Percentiles rank a stretch among this genome's conserved stretches.
Conservation (phyloP, 106 monocot species). For the Amphibolis antarctica region DNA sequence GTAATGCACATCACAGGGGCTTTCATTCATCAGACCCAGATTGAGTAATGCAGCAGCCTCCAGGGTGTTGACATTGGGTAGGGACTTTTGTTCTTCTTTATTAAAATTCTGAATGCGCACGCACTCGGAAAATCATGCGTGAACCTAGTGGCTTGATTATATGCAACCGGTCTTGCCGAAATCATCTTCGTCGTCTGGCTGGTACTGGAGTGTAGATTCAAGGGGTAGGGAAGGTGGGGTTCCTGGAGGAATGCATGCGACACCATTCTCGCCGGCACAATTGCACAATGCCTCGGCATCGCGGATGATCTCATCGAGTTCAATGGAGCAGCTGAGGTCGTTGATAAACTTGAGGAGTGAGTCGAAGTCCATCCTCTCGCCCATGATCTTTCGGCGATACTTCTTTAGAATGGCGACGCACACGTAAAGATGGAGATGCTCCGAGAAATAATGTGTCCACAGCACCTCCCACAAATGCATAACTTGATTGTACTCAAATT, state of each 20-base stretch:
- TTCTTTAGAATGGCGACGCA: conserved; percentile 80
- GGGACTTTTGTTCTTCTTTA: conserved; percentile 1
- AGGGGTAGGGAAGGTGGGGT: conserved; percentile 79
- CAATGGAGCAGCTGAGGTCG: conserved; percentile 67
- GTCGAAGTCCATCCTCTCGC: conserved; percentile 88
- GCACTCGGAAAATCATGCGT: background rate
- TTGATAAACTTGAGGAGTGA: conserved; percentile 90
- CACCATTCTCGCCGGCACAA: conserved; percentile 72
- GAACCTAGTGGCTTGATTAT: conserved; percentile 6
- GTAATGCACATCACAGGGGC: no score
- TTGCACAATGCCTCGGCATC: conserved; percentile 77
- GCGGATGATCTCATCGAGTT: conserved; percentile 45
- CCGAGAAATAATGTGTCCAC: conserved; percentile 80
- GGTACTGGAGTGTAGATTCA: conserved; percentile 35
- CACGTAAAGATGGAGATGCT: conserved; percentile 87
- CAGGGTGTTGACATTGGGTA: no score
- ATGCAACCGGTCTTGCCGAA: conserved; percentile 12
- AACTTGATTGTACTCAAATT: conserved; percentile 61
- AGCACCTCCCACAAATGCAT: conserved; percentile 90
- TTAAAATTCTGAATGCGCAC: no score
- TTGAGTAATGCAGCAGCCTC: no score
- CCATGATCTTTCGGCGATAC: conserved; percentile 48
- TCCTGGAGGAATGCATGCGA: conserved; percentile 80
- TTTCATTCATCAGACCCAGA: no score
- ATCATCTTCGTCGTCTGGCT: conserved; percentile 38